A percentile compares a stretch with the other conserved stretches of the same genome.
These are phyloP conservation scores for Citrus hindsii DNA, from an alignment of 345 rosid species.

Conservation along the genomic window DNA sequence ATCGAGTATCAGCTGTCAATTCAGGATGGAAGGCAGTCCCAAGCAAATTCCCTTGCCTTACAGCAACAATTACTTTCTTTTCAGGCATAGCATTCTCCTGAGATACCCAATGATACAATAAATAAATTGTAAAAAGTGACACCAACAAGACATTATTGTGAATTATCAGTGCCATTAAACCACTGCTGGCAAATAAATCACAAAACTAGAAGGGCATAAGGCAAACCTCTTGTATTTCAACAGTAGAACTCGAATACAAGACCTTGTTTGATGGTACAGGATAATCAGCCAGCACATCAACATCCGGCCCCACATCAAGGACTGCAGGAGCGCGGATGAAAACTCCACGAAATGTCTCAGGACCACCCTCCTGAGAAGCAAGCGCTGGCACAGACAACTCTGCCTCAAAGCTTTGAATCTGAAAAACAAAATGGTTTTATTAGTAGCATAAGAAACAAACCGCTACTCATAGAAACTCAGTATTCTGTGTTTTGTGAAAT, in stretches of 20 bases:
- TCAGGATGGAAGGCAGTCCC: slow-evolving; percentile 98
- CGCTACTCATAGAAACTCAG: not conserved
- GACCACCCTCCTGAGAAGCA: slow-evolving; percentile 79
- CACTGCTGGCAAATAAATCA: not conserved
- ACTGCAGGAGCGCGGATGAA: slow-evolving; percentile 97
- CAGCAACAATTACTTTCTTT: slow-evolving; percentile 75
- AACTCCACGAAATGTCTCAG: slow-evolving; percentile 81
- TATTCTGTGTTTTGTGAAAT: not conserved
- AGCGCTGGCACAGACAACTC: slow-evolving; percentile 71
- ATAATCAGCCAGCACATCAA: slow-evolving; percentile 82
- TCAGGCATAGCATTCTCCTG: slow-evolving; percentile 69
- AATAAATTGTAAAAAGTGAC: not conserved
- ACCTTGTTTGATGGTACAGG: slow-evolving; percentile 61
- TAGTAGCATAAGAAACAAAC: not conserved
- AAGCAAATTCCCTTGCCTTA: slow-evolving; percentile 77
- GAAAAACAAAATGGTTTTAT: slow-evolving; percentile 12
- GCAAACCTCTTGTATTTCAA: slow-evolving; percentile 77
- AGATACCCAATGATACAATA: slow-evolving; percentile 3
- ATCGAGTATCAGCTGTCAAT: slow-evolving; percentile 86
- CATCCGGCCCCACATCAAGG: slow-evolving; percentile 74
- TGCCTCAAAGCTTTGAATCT: slow-evolving; percentile 97
- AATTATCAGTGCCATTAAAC: not conserved
- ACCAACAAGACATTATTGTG: slow-evolving; percentile 1
- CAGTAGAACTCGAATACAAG: slow-evolving; percentile 71
- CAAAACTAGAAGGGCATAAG: not conserved